Conservation (phyloP, 2,329 filamentous ascomycete species). For the Xylariaceae sp. region DNA sequence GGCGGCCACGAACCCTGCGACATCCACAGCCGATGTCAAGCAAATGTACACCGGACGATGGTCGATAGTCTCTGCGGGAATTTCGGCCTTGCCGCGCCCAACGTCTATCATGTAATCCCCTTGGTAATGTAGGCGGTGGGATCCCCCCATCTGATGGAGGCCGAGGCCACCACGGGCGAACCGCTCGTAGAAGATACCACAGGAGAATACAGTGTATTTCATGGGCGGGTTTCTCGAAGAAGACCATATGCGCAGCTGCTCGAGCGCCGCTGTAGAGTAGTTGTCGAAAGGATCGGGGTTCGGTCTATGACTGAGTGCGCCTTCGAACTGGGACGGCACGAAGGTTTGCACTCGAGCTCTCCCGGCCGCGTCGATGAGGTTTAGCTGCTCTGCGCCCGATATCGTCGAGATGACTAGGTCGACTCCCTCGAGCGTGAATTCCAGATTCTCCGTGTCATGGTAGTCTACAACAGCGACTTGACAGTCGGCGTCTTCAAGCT, state of each 20-base stretch:
- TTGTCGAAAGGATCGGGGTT: slow-evolving; percentile 55
- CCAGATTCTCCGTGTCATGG: slow-evolving; percentile 49
- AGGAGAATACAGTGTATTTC: slow-evolving; percentile 65
- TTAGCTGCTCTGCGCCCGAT: slow-evolving; percentile 58
- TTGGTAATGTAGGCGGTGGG: slow-evolving; percentile 48
- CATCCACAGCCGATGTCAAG: slow-evolving; percentile 64
- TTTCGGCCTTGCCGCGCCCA: slow-evolving; percentile 50
- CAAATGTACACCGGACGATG: slow-evolving; percentile 52
- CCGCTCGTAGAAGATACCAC: slow-evolving; percentile 70
- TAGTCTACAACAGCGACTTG: slow-evolving; percentile 69
- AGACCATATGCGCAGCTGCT: slow-evolving; percentile 43
- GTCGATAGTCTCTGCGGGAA: slow-evolving; percentile 49
- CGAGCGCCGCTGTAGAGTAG: slow-evolving; percentile 50
- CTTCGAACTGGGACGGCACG: slow-evolving; percentile 72
- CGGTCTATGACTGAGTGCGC: slow-evolving; percentile 50
- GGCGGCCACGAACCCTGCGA: slow-evolving; percentile 65
- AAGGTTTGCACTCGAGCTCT: slow-evolving; percentile 61
- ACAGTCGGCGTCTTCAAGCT: slow-evolving; percentile 48
- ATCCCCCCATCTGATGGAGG: slow-evolving; percentile 51
- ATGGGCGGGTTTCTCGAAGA: slow-evolving; percentile 45
- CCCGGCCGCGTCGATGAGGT: slow-evolving; percentile 66
- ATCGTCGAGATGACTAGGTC: slow-evolving; percentile 74
- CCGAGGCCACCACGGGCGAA: slow-evolving; percentile 64
- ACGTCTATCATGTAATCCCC: slow-evolving; percentile 64
- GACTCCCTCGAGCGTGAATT: slow-evolving; percentile 63